phyloP scores from a whole-genome alignment of 495 filamentous ascomycete genomes.

The Neurospora sp. region DNA sequence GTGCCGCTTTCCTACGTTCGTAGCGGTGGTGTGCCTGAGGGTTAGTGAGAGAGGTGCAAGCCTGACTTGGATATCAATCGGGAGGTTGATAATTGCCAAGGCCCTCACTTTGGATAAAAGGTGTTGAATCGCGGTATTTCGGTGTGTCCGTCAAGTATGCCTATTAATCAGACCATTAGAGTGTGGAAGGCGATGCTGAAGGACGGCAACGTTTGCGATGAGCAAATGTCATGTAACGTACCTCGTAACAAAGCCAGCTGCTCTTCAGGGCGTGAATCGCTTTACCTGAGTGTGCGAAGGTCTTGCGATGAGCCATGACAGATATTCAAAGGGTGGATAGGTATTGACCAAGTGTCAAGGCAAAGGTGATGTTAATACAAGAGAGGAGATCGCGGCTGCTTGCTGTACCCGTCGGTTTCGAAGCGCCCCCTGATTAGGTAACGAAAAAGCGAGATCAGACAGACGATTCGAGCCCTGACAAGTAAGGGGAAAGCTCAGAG shows the following conservation, averaged over 20 bases:
- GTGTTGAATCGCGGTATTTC: neutral
- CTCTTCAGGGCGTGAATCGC: no score
- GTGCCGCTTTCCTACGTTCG: neutral
- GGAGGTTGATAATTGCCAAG: neutral
- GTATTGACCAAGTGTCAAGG: no score
- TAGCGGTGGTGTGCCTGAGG: neutral
- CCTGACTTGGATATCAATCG: neutral
- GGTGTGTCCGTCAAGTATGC: neutral
- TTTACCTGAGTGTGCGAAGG: no score
- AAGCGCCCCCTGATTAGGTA: no score
- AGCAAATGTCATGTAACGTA: neutral
- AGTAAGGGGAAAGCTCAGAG: no score
- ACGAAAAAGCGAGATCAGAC: no score
- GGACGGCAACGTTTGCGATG: neutral
- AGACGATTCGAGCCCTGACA: no score
- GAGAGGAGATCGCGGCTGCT: no score
- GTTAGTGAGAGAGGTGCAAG: neutral
- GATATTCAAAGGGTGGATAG: no score
- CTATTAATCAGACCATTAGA: neutral
- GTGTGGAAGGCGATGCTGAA: neutral
- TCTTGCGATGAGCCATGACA: no score
- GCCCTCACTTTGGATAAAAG: neutral
- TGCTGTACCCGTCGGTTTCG: no score
- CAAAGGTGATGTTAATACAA: no score
- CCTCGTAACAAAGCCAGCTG: neutral